Conservation (phyloP, 345 rosid species). For the Brassica incana region DNA sequence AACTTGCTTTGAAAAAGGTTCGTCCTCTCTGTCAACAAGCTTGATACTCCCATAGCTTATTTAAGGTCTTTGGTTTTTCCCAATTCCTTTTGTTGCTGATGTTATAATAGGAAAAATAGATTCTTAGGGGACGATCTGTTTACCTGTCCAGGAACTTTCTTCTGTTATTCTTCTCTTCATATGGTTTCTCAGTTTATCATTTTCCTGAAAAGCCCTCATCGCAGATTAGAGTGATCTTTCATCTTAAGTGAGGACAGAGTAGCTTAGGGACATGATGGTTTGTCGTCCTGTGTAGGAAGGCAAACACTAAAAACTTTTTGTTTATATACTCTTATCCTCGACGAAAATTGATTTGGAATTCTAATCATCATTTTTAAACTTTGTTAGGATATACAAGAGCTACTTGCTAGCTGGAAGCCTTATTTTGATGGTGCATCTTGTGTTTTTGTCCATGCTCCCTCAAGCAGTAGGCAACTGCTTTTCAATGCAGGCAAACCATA, state of each 20-base stretch:
- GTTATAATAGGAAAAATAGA: not conserved
- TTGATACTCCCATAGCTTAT: not conserved
- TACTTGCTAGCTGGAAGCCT: slow-evolving; percentile 85
- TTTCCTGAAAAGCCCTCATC: not conserved
- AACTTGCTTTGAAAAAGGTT: slow-evolving; percentile 93
- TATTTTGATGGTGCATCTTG: slow-evolving; percentile 77
- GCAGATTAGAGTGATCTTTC: not conserved
- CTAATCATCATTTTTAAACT: slow-evolving; percentile 27
- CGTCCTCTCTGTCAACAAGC: not conserved
- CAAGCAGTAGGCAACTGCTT: slow-evolving; percentile 73
- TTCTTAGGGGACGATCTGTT: not conserved
- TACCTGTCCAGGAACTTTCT: slow-evolving; percentile 9
- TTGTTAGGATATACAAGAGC: slow-evolving; percentile 80
- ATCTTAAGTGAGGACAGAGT: not conserved
- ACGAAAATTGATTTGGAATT: slow-evolving; percentile 11
- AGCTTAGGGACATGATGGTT: slow-evolving; percentile 11
- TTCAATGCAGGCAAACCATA: slow-evolving; percentile 66
- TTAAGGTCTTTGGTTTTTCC: not conserved
- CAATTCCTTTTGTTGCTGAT: not conserved
- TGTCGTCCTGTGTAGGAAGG: not conserved
- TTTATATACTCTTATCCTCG: not conserved
- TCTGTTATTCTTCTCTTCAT: slow-evolving; percentile 9
- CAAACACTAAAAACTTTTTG: not conserved
- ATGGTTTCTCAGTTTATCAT: slow-evolving; percentile 12
- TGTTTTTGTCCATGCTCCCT: slow-evolving; percentile 81